Evolutionary conservation across 2,329 filamentous ascomycete species (phyloP).

Genomic region (Knoxdaviesia capensis): DNA sequence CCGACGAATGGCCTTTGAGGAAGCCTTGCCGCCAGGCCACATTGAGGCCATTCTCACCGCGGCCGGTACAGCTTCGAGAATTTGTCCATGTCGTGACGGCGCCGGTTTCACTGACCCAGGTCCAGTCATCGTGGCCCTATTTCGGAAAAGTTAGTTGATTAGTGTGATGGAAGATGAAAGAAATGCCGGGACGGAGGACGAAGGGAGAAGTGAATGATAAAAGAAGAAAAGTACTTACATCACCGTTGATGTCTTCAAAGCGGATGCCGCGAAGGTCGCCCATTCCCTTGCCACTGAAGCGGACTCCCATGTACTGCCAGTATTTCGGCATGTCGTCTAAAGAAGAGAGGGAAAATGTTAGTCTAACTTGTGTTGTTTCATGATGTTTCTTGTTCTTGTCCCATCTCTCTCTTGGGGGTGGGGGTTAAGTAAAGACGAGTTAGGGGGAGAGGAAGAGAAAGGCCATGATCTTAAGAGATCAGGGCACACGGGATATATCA

Average conservation of each 20-base stretch:
- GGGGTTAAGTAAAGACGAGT: too few species aligned
- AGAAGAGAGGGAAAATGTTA: too few species aligned
- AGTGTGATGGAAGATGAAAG: not conserved
- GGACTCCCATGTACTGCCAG: slow-evolving; percentile 12
- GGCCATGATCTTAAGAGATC: too few species aligned
- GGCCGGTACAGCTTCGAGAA: too few species aligned
- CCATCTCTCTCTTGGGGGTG: too few species aligned
- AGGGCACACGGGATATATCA: too few species aligned
- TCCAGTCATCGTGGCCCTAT: slow-evolving; percentile 2
- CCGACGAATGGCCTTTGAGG: too few species aligned
- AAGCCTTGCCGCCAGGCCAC: slow-evolving; percentile 4
- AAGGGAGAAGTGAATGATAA: too few species aligned
- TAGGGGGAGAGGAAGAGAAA: too few species aligned
- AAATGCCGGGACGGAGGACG: too few species aligned
- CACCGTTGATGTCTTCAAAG: slow-evolving; percentile 8
- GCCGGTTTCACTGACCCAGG: slow-evolving; percentile 11
- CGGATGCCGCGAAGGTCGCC: slow-evolving; percentile 6
- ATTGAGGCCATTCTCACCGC: slow-evolving; percentile 2
- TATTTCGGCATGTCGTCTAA: slow-evolving; percentile 7
- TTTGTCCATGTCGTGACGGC: slow-evolving; percentile 10
- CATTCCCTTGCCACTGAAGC: slow-evolving; percentile 5
- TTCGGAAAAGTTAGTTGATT: slow-evolving; percentile 5
- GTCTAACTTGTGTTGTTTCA: too few species aligned
- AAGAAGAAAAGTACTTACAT: slow-evolving; percentile 1
- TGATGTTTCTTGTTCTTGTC: too few species aligned